Percentiles rank a stretch among this genome's conserved stretches.
These are phyloP conservation scores for Podaxis mareebaensis DNA, from an alignment of 768 basidiomycete species.

Conservation along the genomic window DNA sequence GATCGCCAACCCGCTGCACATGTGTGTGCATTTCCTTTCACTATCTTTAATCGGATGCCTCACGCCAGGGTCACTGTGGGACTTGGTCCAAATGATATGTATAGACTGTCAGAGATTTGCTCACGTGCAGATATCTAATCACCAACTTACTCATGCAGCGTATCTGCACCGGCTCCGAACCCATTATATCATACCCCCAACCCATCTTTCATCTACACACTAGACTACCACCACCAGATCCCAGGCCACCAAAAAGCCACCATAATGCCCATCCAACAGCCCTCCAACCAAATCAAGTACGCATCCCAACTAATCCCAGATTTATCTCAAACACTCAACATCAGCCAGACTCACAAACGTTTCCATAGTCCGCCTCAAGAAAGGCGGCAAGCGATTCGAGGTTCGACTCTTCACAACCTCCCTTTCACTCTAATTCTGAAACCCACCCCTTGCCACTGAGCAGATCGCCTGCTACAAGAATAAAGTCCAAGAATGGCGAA, in stretches of 20 bases:
- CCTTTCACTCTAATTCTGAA: not conserved
- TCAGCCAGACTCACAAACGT: constrained; percentile 87
- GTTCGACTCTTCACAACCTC: constrained; percentile 38
- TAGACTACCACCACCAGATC: constrained; percentile 5
- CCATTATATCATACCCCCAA: not conserved
- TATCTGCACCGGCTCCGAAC: not conserved
- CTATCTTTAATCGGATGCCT: too few relatives aligned
- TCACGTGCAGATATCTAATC: not conserved
- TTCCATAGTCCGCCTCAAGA: constrained; percentile 93
- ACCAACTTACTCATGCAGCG: not conserved
- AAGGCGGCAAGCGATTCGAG: constrained; percentile 97
- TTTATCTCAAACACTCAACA: not conserved
- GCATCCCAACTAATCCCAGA: not conserved
- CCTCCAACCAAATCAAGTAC: constrained; percentile 89
- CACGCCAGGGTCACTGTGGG: too few relatives aligned
- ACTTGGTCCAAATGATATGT: not conserved
- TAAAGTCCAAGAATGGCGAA: constrained; percentile 96
- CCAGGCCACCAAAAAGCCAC: constrained; percentile 14
- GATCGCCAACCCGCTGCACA: not conserved
- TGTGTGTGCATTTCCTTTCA: too few relatives aligned
- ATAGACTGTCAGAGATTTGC: not conserved
- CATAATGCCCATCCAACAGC: constrained; percentile 70
- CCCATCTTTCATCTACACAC: not conserved
- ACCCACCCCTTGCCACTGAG: not conserved
- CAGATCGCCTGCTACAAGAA: constrained; percentile 99